Evolutionary conservation across 2,329 filamentous ascomycete genomes (phyloP).

Genomic region (Aureobasidium lini): DNA sequence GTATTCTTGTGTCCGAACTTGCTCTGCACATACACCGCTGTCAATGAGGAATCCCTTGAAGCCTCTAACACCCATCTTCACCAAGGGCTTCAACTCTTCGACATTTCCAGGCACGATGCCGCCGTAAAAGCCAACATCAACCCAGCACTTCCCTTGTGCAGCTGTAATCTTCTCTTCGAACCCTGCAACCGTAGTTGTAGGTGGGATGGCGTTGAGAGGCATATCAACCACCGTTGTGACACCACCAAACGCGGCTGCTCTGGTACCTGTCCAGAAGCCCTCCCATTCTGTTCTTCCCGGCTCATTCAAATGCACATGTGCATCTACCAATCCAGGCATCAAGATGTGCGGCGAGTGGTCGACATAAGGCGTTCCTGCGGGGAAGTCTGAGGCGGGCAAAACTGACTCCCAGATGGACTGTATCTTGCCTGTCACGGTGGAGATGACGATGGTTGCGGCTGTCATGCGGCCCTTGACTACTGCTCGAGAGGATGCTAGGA

Average conservation of each 20-base stretch:
- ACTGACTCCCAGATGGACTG: slow-evolving; percentile 65
- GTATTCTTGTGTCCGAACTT: not conserved
- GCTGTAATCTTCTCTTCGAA: slow-evolving; percentile 81
- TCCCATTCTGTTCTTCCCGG: slow-evolving; percentile 97
- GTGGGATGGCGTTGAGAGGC: slow-evolving; percentile 94
- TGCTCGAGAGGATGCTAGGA: slow-evolving; percentile 76
- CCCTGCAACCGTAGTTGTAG: slow-evolving; percentile 79
- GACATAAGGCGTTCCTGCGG: slow-evolving; percentile 62
- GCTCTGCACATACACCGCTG: slow-evolving; percentile 64
- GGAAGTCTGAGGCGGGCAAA: slow-evolving; percentile 68
- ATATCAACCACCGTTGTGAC: slow-evolving; percentile 97
- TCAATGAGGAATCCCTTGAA: slow-evolving; percentile 99
- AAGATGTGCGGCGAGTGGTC: slow-evolving; percentile 81
- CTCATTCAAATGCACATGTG: slow-evolving; percentile 96
- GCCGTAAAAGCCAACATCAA: slow-evolving; percentile 97
- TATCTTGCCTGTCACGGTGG: slow-evolving; percentile 74
- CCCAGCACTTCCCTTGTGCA: slow-evolving; percentile 84
- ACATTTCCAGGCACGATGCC: slow-evolving; percentile 89
- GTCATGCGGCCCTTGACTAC: slow-evolving; percentile 71
- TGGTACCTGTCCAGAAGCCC: slow-evolving; percentile 90
- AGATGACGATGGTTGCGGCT: slow-evolving; percentile 76
- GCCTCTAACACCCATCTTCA: slow-evolving; percentile 78
- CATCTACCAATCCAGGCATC: slow-evolving; percentile 87
- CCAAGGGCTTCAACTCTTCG: slow-evolving; percentile 67
- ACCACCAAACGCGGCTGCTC: slow-evolving; percentile 87